Base-by-base conservation (phyloP, 345 rosid genomes). In the Linum tenue region DNA sequence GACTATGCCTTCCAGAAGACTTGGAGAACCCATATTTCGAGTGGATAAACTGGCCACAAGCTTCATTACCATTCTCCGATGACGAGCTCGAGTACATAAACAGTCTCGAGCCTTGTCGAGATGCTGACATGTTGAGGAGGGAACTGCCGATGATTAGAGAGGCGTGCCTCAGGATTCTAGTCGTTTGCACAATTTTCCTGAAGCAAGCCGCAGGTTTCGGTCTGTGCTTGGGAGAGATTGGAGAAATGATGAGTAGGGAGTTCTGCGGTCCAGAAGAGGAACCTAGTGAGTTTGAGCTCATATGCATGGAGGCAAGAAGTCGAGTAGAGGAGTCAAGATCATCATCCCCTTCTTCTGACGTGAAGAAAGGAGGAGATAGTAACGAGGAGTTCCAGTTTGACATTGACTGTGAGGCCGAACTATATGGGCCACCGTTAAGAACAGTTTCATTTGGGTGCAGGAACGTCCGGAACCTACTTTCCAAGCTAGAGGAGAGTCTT, bases 201-300 rank as follows among this genome's bases (percentile, higher is more conserved):
- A 80, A 77, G 76, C 70, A 69, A 62, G 81, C 81, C 4, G 71
- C 70, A 17, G 38, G 64, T 56, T 74, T 71, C 44, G 83, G 80
- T 48, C 70, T 74, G 12, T 74, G 77, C 64, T 79, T 77, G 39
- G 77, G 75, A 43, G 83, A 77, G 67, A 72, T 80, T 55, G 81
- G 84, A 17, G 79, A 75, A 71, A 77, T 80, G 84, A 80, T 80
- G 81, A 77, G 79, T 50, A 77, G 84, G 66, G 84, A 80, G 75
- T 77, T 74, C 55, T 59, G 37, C 10, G 79, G 79, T 22, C 79
- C 65, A 12, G 77, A 69, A 9, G 83, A 77, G 69, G 75, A 77
- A 61, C 79, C 79, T 1, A 80, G 83, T 66, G 73, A 74, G 63
- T 70, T 80, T 43, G 81, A 80, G 75, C 59, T 64, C n/a, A 37